Conservation (phyloP, 1,284 basidiomycete genomes). For the Trichosporon faecale region DNA sequence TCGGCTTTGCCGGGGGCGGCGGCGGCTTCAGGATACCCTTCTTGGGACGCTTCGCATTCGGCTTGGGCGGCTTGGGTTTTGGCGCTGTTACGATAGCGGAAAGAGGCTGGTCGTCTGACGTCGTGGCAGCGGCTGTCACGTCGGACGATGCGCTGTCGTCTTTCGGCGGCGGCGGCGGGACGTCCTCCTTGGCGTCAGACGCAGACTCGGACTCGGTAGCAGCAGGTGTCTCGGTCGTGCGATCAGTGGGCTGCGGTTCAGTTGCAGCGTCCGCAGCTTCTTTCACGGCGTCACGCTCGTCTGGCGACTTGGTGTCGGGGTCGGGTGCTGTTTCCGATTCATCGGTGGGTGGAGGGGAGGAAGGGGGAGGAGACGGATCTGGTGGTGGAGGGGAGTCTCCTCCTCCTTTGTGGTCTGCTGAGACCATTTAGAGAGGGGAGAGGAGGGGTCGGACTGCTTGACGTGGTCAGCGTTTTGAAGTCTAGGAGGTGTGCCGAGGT, state of each 20-base stretch:
- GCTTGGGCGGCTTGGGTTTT: slow-evolving; percentile 3
- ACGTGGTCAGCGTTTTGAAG: neutral
- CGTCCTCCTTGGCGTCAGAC: neutral
- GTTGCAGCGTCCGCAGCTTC: slow-evolving; percentile 2
- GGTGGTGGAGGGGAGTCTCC: slow-evolving; percentile 1
- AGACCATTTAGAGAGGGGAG: slow-evolving; percentile 13
- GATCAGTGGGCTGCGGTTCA: neutral
- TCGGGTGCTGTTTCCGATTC: neutral
- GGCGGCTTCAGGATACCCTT: slow-evolving; percentile 52
- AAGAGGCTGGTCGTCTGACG: neutral
- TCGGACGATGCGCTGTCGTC: neutral
- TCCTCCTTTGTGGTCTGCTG: slow-evolving; percentile 12
- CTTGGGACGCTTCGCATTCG: slow-evolving; percentile 27
- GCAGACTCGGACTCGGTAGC: neutral
- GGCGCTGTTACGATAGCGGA: neutral
- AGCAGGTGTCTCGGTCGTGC: neutral
- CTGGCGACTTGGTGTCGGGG: neutral
- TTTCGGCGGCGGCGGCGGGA: slow-evolving; percentile 1
- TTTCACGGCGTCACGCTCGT: neutral
- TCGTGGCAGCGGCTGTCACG: neutral
- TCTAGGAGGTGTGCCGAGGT: neutral
- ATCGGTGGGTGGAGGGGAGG: neutral
- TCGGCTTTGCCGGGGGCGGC: slow-evolving; percentile 49
- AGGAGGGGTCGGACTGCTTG: neutral
- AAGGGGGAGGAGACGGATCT: neutral